Percentiles rank a stretch among this genome's conserved stretches.
These are phyloP conservation scores for Protomyces lactucae-debilis DNA, from an alignment of 1,139 yeast species.

Conservation along the genomic window DNA sequence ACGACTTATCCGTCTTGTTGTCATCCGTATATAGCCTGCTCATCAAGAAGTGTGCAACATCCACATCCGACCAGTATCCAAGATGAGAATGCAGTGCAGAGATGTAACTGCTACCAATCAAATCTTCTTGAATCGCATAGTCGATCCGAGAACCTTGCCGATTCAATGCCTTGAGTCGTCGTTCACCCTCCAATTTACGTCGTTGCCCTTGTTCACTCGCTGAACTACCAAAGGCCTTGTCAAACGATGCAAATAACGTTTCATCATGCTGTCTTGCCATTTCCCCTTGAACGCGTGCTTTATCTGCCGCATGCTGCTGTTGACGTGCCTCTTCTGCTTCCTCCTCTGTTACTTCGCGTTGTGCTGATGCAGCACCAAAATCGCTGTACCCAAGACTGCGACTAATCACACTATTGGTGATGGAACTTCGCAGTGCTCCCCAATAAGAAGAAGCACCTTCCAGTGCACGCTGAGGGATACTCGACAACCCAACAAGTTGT, in stretches of 20 bases:
- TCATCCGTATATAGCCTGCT: conserved; percentile 33
- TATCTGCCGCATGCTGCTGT: conserved; percentile 2
- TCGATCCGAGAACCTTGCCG: conserved; percentile 67
- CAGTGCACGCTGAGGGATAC: conserved; percentile 45
- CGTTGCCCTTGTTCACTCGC: conserved; percentile 35
- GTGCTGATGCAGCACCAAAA: conserved; percentile 7
- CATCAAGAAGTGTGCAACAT: conserved; percentile 74
- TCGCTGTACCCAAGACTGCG: conserved; percentile 33
- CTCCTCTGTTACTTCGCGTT: background rate
- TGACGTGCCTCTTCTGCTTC: conserved; percentile 19
- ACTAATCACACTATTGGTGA: conserved; percentile 32
- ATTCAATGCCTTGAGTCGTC: conserved; percentile 49
- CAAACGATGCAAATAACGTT: conserved; percentile 31
- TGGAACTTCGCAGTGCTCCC: conserved; percentile 35
- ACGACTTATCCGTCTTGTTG: background rate
- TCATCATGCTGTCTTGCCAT: conserved; percentile 25
- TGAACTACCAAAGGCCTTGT: conserved; percentile 35
- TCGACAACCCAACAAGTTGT: conserved; percentile 43
- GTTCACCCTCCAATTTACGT: conserved; percentile 32
- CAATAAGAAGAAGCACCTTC: conserved; percentile 49
- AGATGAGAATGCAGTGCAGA: conserved; percentile 84
- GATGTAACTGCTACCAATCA: conserved; percentile 63
- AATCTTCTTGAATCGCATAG: conserved; percentile 71
- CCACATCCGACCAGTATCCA: conserved; percentile 79
- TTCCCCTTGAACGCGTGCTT: conserved; percentile 6